Evolutionary conservation across 2,329 filamentous ascomycete genomes (phyloP), one percentile per base, ranked within the genome.

Genomic region (Phaeoacremonium minimum): DNA sequence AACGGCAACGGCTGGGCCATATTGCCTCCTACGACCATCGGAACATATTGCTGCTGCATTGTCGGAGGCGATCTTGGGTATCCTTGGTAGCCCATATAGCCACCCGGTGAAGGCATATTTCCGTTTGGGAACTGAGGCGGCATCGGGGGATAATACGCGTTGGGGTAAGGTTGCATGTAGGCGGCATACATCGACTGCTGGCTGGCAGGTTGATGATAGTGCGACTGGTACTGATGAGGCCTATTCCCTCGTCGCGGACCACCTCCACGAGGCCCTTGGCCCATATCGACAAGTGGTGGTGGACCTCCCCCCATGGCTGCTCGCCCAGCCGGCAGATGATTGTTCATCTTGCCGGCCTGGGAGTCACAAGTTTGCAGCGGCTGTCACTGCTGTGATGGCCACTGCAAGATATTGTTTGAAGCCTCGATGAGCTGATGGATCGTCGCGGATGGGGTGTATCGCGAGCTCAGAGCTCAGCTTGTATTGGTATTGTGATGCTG

Each of bases 321-420:
- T 66, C 81, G 79, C 74, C 83, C 83, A 77, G 80, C 80, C 78
- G 81, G 79, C 80, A 84, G 79, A 83, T 83, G 80, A 75, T 71
- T 71, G 69, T 80, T 84, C 83, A 87, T 87, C 81, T 75, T 86
- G 77, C 77, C 80, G 78, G 76, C 75, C 66, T 77, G 73, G 75
- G 75, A 60, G 50, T 53, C 42, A 44, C 43, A 42, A 42, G 41
- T 43, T 44, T 46, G 49, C 49, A 51, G 51, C 50, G 50, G 51
- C 50, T 49, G 47, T 54, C 53, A 53, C 56, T 46, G 44, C 41
- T 26, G 22, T 26, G 22, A 26, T 26, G 9, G 22, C 22, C 22
- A 26, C 22, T n/a, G 22, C 22, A n/a, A n/a, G n/a, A n/a, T n/a
- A n/a, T n/a, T n/a, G n/a, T n/a, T n/a, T n/a, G n/a, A n/a, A n/a